Base-by-base conservation (phyloP, 148 eudicot species). In the Agrostemma githago region DNA sequence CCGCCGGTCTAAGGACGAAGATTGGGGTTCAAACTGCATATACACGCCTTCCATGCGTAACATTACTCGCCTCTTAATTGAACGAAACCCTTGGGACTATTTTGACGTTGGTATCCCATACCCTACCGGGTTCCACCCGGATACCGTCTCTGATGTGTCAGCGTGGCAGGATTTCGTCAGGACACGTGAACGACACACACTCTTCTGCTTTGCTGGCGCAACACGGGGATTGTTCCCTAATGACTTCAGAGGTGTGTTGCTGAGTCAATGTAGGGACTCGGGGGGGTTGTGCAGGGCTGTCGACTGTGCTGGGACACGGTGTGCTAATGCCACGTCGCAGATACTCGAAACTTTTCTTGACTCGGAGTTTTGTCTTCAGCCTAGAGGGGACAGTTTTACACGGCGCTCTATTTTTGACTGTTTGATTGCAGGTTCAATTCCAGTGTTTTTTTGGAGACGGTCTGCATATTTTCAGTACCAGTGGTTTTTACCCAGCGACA, bases 361-460 rank as follows among this genome's bases (percentile, higher is more conserved):
- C 39, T 91, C 98, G 62, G 86, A 89, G 1, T 94, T 94, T 43
- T 94, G 97, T 65, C 8, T 94, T 4, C 98, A 94, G 81, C 98
- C 98, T 0, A 79, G 96, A 42, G 98, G 98, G 3, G 98, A 94
- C 37, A 94, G 98, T 51, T 91, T 89, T 61, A 91, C 97, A 0
- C 85, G 97, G 3, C 85, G 97, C 83, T 94, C 98, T 2, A 84
- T 87, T 3, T 94, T 94, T 37, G 98, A 94, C 37, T 94, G 98
- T 69, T 91, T 94, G 98, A 26, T 94, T 6, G 98, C 97, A 41
- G 98, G 98, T 74, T 89, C 97, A 48, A 87, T 94, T 10, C 98
- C 98, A 62, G 90, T 94, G 40, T 91, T 94, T 38, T 94, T 94
- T 82, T 94, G 98, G 98, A 82, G 82, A 5, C 78, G 96, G 61